Evolutionary conservation across 2,329 filamentous ascomycete genomes (phyloP).

Genomic region (Fusarium sp.): DNA sequence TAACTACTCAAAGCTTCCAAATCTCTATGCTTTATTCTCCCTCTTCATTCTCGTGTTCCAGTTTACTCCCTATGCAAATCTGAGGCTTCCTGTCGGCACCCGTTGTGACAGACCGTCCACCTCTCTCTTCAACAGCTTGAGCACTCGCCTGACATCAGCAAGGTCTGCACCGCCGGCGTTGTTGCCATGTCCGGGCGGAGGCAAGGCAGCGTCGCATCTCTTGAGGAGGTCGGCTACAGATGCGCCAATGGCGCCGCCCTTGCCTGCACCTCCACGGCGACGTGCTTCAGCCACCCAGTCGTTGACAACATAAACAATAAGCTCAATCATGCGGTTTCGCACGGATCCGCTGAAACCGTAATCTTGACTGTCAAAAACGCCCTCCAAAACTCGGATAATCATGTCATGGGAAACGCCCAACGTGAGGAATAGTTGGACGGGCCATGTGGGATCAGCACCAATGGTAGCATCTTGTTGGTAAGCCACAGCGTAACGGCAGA

Average conservation of each 20-base stretch:
- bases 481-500: slow-evolving; percentile 72
- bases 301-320: slow-evolving; percentile 64
- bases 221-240: slow-evolving; percentile 65
- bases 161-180: slow-evolving; percentile 62
- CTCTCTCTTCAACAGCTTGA: slow-evolving; percentile 59
- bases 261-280: slow-evolving; percentile 58
- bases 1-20: slow-evolving; percentile 36
- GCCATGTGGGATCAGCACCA: slow-evolving; percentile 69
- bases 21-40: slow-evolving; percentile 21
- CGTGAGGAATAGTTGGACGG: slow-evolving; percentile 66
- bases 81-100: slow-evolving; percentile 57
- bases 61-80: slow-evolving; percentile 57
- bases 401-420: slow-evolving; percentile 69
- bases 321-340: slow-evolving; percentile 66
- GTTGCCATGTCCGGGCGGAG: slow-evolving; percentile 54
- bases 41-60: slow-evolving; percentile 5
- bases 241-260: slow-evolving; percentile 55
- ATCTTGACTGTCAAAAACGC: slow-evolving; percentile 69
- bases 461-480: slow-evolving; percentile 70
- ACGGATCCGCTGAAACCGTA: slow-evolving; percentile 67
- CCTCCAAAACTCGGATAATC: slow-evolving; percentile 67
- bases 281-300: slow-evolving; percentile 65
- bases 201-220: slow-evolving; percentile 62
- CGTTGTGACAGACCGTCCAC: slow-evolving; percentile 60
- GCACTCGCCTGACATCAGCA: slow-evolving; percentile 57